Conservation (phyloP, 345 rosid species). For the Sonneratia alba region DNA sequence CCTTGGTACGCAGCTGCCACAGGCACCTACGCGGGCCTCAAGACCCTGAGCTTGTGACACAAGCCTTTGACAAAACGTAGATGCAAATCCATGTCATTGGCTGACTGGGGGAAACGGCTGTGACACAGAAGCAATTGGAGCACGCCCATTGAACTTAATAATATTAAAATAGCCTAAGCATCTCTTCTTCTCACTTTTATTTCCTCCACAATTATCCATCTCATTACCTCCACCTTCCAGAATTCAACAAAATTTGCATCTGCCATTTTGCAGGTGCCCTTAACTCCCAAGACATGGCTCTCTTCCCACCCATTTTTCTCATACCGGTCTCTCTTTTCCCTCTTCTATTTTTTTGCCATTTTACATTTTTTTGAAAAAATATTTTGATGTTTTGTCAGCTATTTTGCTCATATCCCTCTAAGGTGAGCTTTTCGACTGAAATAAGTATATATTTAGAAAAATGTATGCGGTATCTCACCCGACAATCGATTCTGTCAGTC, state of each 20-base stretch:
- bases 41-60: too few relatives aligned
- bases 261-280: too few relatives aligned
- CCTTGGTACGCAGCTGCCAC: too few relatives aligned
- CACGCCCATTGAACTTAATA: not conserved
- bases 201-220: not conserved
- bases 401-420: not conserved
- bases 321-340: not conserved
- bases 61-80: not conserved
- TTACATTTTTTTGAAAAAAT: too few relatives aligned
- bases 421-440: not conserved
- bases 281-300: not conserved
- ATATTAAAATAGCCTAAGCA: not conserved
- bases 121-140: not conserved
- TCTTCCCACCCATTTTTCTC: not conserved
- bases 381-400: too few relatives aligned
- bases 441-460: not conserved
- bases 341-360: too few relatives aligned
- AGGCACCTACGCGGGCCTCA: too few relatives aligned
- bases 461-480: constrained; percentile 29
- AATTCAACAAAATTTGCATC: too few relatives aligned
- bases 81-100: not conserved
- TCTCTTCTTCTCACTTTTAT: not conserved
- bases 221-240: too few relatives aligned
- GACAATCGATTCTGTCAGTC: constrained; percentile 96
- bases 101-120: not conserved